Evolutionary conservation across 768 basidiomycete species (phyloP), one percentile per base, ranked within the genome.

Genomic region (Plicaturopsis crispa): DNA sequence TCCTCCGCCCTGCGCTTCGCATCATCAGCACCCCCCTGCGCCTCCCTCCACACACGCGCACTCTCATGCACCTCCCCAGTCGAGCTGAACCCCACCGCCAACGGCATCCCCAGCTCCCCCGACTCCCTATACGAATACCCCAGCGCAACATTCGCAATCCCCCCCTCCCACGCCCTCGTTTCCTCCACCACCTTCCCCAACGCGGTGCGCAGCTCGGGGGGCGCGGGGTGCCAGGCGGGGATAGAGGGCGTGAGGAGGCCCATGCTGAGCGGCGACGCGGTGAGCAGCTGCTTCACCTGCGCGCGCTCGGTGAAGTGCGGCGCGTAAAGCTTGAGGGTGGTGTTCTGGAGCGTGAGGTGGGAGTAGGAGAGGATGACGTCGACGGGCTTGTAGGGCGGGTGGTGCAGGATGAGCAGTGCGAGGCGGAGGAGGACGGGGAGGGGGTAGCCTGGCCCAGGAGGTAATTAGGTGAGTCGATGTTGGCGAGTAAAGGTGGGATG

Each of bases 191-290:
- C 75, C 6, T 59, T 53, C 14, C 48, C 42, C 6, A 66, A 68
- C 0, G 73, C 76, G 10, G 59, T 56, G 19, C 52, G 64, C 28
- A 87, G 42, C 10, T 50, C 59, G 11, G 56, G 49, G 14, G 86
- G 71, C 5, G 86, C 85, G 12, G 88, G 86, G 51, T 91, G 87
- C 89, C 88, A 92, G 1, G 83, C 82, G 2, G 71, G 67, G 1
- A 53, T 54, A 3, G 60, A 46, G 6, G 65, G 58, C 0, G 78
- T 76, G 23, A 93, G 69, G 3, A 92, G 71, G 0, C 81, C 82
- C 89, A 92, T 92, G 53, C 74, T 80, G 37, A 93, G 66, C 6
- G 90, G 90, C 2, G 88, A 89, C 2, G 90, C 90, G 2, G 80
- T 66, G 36, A 90, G 38, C 20, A 93, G 65, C 39, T 86, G 83